Percentiles rank a stretch among this genome's conserved stretches.
phyloP scores from a whole-genome alignment of 306 rosid genomes.

The Pachyrhizus erosus region DNA sequence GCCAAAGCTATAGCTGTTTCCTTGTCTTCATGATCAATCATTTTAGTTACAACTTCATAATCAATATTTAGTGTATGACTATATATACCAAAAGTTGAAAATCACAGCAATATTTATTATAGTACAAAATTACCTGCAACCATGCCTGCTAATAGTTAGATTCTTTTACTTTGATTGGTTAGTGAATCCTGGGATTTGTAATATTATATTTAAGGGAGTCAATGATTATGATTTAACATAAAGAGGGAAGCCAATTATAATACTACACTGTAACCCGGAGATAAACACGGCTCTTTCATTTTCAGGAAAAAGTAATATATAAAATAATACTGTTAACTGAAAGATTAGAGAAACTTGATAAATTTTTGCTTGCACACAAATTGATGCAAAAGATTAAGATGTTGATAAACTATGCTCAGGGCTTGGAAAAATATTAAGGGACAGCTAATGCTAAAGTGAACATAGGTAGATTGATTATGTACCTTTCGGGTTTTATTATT shows the following conservation, averaged over 20 bases:
- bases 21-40: not conserved
- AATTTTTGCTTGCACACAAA: not conserved
- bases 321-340: not conserved
- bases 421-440: not conserved
- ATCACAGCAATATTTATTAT: not conserved
- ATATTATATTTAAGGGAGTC: not conserved
- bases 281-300: not conserved
- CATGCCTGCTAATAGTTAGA: not conserved
- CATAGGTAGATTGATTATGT: not conserved
- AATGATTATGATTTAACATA: not conserved
- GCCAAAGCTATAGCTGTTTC: not conserved
- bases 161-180: not conserved
- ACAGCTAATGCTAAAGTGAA: not conserved
- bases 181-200: not conserved
- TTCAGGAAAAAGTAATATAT: not conserved
- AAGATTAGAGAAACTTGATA: not conserved
- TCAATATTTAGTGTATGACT: not conserved
- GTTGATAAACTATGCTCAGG: not conserved
- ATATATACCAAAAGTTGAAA: not conserved
- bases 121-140: not conserved
- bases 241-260: not conserved
- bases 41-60: not conserved
- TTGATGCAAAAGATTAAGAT: not conserved
- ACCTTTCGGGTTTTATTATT: not conserved
- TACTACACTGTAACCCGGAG: not conserved